Percentiles rank a stretch among this genome's conserved stretches.
These are phyloP conservation scores for Taiozyma sp. DNA, from an alignment of 1,139 yeast species.

Conservation along the genomic window DNA sequence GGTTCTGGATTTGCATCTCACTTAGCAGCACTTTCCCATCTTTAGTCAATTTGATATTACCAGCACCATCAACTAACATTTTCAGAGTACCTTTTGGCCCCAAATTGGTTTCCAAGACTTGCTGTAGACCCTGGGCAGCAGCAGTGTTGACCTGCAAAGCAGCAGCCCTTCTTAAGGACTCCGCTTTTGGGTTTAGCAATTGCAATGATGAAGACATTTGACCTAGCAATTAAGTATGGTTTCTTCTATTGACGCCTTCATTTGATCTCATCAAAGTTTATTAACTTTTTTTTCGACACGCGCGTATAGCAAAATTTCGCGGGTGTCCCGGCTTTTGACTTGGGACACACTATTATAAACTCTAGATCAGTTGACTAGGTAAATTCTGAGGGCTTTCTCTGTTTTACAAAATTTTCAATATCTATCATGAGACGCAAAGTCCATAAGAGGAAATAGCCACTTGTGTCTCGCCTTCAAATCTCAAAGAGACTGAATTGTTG, in stretches of 20 bases:
- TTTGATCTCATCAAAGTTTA: background rate
- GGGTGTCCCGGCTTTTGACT: background rate
- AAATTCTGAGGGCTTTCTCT: too few species aligned
- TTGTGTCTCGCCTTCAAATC: too few species aligned
- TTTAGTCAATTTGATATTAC: constrained; percentile 90
- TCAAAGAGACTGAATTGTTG: too few species aligned
- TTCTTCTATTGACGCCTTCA: background rate
- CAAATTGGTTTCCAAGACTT: constrained; percentile 82
- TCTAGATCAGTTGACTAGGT: too few species aligned
- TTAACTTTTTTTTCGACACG: background rate
- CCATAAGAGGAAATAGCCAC: too few species aligned
- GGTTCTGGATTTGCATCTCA: constrained; percentile 98
- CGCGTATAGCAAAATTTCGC: background rate
- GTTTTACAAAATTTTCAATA: too few species aligned
- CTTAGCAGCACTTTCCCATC: constrained; percentile 93
- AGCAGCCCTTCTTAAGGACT: constrained; percentile 88
- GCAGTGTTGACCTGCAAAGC: constrained; percentile 93
- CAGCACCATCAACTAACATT: constrained; percentile 96
- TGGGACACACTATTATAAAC: background rate
- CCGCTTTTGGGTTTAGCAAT: constrained; percentile 94
- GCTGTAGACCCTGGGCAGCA: constrained; percentile 96
- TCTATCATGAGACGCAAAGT: too few species aligned
- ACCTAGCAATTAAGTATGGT: background rate
- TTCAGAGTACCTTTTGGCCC: constrained; percentile 98
- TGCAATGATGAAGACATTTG: constrained; percentile 58